These are phyloP conservation scores for Pezicula carpinea DNA, from an alignment of 2,329 filamentous ascomycete genomes.

Conservation along the genomic window DNA sequence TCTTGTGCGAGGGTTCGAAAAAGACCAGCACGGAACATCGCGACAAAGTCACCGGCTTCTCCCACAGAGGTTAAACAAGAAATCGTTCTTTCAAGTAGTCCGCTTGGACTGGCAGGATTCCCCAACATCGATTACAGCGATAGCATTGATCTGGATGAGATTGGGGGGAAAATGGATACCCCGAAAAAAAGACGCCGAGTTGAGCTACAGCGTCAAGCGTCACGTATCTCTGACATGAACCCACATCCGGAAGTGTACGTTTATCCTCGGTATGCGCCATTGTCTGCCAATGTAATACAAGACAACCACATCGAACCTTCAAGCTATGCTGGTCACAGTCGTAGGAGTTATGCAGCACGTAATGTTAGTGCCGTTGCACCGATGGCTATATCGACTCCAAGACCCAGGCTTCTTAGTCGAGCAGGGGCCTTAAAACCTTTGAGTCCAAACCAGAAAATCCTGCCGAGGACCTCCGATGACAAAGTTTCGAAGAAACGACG, in stretches of 20 bases:
- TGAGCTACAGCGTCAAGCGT: constrained; percentile 6
- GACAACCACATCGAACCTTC: no score
- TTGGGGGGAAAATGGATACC: constrained; percentile 29
- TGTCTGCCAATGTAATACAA: no score
- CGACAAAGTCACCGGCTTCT: constrained; percentile 2
- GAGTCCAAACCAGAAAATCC: constrained; percentile 22
- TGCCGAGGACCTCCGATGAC: constrained; percentile 17
- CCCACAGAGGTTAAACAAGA: constrained; percentile 24
- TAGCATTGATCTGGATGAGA: constrained; percentile 32
- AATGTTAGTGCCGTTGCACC: not conserved
- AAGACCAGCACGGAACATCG: constrained; percentile 14
- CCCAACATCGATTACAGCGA: constrained; percentile 15
- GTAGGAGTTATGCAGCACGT: not conserved
- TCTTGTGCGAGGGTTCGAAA: constrained; percentile 22
- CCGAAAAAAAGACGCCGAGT: constrained; percentile 26
- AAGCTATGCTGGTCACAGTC: no score
- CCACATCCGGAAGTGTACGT: not conserved
- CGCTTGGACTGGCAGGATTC: constrained; percentile 17
- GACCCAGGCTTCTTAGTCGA: not conserved
- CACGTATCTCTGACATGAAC: constrained; percentile 3
- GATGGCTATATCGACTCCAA: constrained; percentile 5
- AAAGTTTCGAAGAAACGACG: constrained; percentile 11
- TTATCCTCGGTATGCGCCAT: no score
- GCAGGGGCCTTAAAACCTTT: constrained; percentile 17
- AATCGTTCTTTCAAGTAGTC: constrained; percentile 20